A percentile compares a stretch with the other conserved stretches of the same genome.
Conservation (phyloP, 164 flowering plant genomes). For the Magnolia changhungtana region DNA sequence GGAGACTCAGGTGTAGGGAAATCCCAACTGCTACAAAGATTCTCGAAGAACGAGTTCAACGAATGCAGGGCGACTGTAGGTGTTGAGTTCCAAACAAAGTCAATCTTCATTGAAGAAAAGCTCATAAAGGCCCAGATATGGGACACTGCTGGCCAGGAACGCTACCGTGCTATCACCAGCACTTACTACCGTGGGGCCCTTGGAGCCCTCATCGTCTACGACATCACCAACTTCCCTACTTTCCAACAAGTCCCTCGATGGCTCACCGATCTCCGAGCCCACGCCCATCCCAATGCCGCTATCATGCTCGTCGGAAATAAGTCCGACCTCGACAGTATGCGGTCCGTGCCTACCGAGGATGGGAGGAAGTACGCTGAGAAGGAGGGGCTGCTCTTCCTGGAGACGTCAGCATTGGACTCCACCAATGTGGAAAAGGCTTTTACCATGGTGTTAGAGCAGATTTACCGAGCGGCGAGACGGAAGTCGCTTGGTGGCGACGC, state of each 20-base stretch:
- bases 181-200: slow-evolving; percentile 23
- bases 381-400: slow-evolving; percentile 45
- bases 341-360: slow-evolving; percentile 34
- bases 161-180: slow-evolving; percentile 20
- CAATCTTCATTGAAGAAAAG: slow-evolving; percentile 14
- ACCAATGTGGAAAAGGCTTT: slow-evolving; percentile 43
- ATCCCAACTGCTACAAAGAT: slow-evolving; percentile 15
- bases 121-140: slow-evolving; percentile 26
- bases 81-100: slow-evolving; percentile 19
- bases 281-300: slow-evolving; percentile 38
- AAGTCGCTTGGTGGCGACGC: slow-evolving; percentile 10
- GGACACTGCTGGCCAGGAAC: slow-evolving; percentile 26
- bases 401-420: slow-evolving; percentile 47
- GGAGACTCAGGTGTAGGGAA: slow-evolving; percentile 23
- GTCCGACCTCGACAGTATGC: slow-evolving; percentile 33
- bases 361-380: slow-evolving; percentile 39
- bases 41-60: slow-evolving; percentile 17
- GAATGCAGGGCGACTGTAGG: slow-evolving; percentile 16
- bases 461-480: slow-evolving; percentile 33
- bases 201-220: slow-evolving; percentile 18
- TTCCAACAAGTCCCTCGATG: slow-evolving; percentile 17
- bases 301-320: slow-evolving; percentile 49
- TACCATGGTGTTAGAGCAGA: slow-evolving; percentile 32
- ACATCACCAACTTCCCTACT: slow-evolving; percentile 12
- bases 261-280: slow-evolving; percentile 22